phyloP scores from a whole-genome alignment of 257 asterid genomes.

The Capsicum pubescens region DNA sequence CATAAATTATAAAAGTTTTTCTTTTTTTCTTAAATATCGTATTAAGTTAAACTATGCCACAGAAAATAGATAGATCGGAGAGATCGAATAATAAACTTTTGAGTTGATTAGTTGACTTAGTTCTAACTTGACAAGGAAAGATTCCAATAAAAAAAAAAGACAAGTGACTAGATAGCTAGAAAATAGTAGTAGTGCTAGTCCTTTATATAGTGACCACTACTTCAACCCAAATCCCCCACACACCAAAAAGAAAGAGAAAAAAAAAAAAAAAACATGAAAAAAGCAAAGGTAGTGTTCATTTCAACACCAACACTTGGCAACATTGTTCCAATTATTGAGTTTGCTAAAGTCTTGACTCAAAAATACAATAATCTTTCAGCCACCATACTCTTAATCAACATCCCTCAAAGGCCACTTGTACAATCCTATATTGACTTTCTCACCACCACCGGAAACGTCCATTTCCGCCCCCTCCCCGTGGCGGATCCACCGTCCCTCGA shows the following conservation, averaged over 20 bases:
- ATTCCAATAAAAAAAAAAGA: not conserved
- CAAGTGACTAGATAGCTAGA: not conserved
- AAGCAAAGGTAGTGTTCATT: conserved; percentile 29
- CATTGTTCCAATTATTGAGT: conserved; percentile 34
- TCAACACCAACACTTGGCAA: conserved; percentile 35
- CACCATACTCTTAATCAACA: conserved; percentile 26
- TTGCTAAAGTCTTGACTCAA: conserved; percentile 28
- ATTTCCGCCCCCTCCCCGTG: conserved; percentile 26
- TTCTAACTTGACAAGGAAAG: not conserved
- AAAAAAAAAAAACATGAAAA: not conserved
- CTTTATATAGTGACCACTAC: not conserved
- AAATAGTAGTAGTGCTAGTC: no score
- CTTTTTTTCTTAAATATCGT: no score
- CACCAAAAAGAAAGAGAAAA: not conserved
- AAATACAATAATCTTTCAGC: conserved; percentile 23
- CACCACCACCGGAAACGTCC: not conserved
- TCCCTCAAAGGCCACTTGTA: conserved; percentile 31
- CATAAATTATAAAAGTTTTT: no score
- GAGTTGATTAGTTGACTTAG: no score
- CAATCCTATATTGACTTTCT: conserved; percentile 30
- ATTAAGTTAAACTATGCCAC: no score
- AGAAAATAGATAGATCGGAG: no score
- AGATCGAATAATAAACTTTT: no score
- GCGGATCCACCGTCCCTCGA: conserved; percentile 29
- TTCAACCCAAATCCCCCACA: not conserved